Base-by-base conservation (phyloP, 2,329 filamentous ascomycete species). In the Clonostachys rosea region DNA sequence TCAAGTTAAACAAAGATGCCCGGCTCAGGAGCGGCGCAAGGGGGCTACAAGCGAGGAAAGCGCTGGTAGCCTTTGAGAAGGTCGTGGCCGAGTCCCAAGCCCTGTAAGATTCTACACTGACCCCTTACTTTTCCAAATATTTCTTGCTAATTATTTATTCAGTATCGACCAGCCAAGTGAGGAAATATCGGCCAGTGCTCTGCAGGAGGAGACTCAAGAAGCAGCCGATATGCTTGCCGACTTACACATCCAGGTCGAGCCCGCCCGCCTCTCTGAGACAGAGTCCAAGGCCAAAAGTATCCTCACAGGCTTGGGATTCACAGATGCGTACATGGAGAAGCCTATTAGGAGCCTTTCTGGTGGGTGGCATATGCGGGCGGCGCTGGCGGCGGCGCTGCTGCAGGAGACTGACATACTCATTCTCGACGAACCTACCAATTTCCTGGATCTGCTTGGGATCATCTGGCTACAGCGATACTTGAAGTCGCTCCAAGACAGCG, bases 381-480 rank as follows among this genome's bases (percentile, higher is more conserved):
- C 82, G 49, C 72, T 89, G 1, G 84, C 85, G 3, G 71, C 73
- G 4, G 80, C 82, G 1, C 72, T 95, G 5, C 78, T 89, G 2
- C 85, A 91, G 51, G 79, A 85, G 8, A 80, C 84, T 0, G 89
- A 95, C 54, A 81, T 95, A 3, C 73, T 95, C 49, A 84, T 95
- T 44, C 79, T 95, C 3, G 89, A 95, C 61, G 89, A 95, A 60
- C 90, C 90, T 0, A 95, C 89, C 34, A 95, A 95, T 59, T 95
- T 89, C 59, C 76, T 95, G 2, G 89, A 95, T 58, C 71, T 95
- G 1, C 75, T 91, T 0, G 88, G 87, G 2, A 91, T 95, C 48
- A 81, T 95, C 47, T 95, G 90, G 89, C 73, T 96, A 2, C 86
- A 95, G 59, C 77, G 78, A 12, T 85, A 91, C 58, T 78, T 95